phyloP scores from a whole-genome alignment of 169 alveolate genomes.

The Eimeria maxima region DNA sequence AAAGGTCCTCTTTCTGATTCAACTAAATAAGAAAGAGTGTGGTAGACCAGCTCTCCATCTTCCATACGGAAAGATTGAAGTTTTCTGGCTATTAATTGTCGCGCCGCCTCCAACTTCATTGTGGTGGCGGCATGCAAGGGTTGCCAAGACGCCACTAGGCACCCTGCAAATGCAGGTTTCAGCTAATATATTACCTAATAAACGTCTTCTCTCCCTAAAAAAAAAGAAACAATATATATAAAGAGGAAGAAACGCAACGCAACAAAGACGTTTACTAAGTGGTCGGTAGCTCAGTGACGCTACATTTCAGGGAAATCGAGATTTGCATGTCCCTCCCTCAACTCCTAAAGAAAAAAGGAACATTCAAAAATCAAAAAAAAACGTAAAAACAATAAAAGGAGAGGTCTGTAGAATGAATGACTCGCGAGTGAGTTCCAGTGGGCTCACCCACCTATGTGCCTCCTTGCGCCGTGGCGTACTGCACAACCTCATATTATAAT shows the following conservation, averaged over 20 bases:
- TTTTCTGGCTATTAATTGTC: neutral
- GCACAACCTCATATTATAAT: neutral
- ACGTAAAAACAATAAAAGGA: neutral
- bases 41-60: conserved; percentile 48
- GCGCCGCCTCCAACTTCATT: conserved; percentile 45
- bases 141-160: neutral
- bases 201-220: neutral
- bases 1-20: conserved; percentile 9
- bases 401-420: neutral
- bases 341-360: neutral
- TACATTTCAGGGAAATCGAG: neutral
- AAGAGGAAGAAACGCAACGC: neutral
- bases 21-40: neutral
- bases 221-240: neutral
- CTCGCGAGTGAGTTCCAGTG: neutral
- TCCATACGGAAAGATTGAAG: conserved; percentile 50
- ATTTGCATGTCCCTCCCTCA: neutral
- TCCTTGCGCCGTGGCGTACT: neutral
- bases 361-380: neutral
- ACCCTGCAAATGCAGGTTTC: neutral
- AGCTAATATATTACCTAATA: neutral
- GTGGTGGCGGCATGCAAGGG: conserved; percentile 24
- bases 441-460: conserved; percentile 25
- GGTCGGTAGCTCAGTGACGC: conserved; percentile 17
- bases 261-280: neutral